phyloP scores from a whole-genome alignment of 2,329 filamentous ascomycete genomes.

The Trichocomaceae sp. region DNA sequence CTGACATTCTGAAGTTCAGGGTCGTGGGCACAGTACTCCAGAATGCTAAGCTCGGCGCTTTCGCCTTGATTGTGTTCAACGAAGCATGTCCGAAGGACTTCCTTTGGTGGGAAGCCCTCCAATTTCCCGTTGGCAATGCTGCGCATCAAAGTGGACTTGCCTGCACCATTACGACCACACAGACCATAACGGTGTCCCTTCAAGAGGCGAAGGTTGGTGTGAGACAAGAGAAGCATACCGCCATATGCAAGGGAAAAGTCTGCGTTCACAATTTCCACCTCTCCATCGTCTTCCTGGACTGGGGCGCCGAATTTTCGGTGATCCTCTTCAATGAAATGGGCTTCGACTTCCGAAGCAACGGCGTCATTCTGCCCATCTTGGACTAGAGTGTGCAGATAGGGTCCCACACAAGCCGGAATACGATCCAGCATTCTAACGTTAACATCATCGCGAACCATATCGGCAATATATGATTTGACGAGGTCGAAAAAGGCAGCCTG shows the following conservation, averaged over 20 bases:
- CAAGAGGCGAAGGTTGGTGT: constrained; percentile 87
- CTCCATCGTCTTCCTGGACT: constrained; percentile 80
- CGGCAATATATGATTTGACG: constrained; percentile 66
- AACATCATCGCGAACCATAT: constrained; percentile 81
- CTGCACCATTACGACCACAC: constrained; percentile 92
- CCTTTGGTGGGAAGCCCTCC: constrained; percentile 89
- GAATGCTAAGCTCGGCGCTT: constrained; percentile 90
- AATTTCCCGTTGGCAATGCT: constrained; percentile 93
- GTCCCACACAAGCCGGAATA: constrained; percentile 60
- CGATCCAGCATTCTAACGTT: constrained; percentile 74
- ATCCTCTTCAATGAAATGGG: constrained; percentile 76
- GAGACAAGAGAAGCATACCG: constrained; percentile 91
- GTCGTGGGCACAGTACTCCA: constrained; percentile 88
- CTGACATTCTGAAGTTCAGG: constrained; percentile 75
- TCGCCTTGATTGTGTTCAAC: constrained; percentile 99
- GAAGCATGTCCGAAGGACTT: constrained; percentile 90
- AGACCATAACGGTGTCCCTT: constrained; percentile 97
- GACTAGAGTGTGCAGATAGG: constrained; percentile 70
- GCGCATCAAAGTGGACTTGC: constrained; percentile 98
- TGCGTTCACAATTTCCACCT: constrained; percentile 94
- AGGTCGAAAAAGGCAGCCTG: constrained; percentile 57
- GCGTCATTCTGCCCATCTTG: constrained; percentile 55
- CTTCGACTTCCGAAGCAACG: constrained; percentile 66
- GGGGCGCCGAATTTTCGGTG: constrained; percentile 79
- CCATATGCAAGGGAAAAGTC: constrained; percentile 97